Evolutionary conservation across 768 basidiomycete genomes (phyloP), one percentile per base, ranked within the genome.

Genomic region (Mrakia hoshinonis): DNA sequence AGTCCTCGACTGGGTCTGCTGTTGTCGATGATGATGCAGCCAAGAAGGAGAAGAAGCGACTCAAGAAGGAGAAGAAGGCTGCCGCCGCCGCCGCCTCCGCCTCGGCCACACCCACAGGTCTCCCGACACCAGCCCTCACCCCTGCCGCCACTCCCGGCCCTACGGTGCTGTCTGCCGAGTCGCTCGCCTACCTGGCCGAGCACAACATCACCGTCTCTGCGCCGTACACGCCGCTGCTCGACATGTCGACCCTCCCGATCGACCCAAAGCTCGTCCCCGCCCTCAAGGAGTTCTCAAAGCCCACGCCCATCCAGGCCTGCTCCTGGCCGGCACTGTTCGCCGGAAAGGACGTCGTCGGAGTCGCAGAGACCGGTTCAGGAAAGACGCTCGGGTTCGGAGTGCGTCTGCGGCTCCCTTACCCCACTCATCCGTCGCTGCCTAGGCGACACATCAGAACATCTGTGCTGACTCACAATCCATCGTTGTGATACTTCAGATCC

Each of bases 381-480:
- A 99, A 99, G 82, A 99, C 96, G 0, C 84, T 97, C 20, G 91
- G 92, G 1, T 99, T 99, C 77, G 94, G 92, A 49, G 86, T 98
- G 38, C 39, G 70, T 61, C 10, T 31, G n/a, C 26, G 1, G 31
- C 48, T 36, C 29, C 6, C 9, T 15, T 65, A n/a, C 20, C 20
- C 31, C 12, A n/a, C 62, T 24, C 43, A 4, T 64, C 43, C 46
- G 2, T 22, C 62, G 34, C 29, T 47, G 7, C 43, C 3, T 6
- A n/a, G 3, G 24, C 18, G 18, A 34, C 22, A 12, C 39, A 24
- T 24, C n/a, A 1, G 2, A 7, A 24, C 26, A 31, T 24, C n/a
- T 51, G 12, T 67, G 12, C 24, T 31, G 51, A 20, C 39, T 39
- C 13, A 18, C 38, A 31, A 31, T n/a, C 34, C 29, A 62, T 12